phyloP scores from a whole-genome alignment of 2,329 filamentous ascomycete genomes.

The Hirsutella rhossiliensis region DNA sequence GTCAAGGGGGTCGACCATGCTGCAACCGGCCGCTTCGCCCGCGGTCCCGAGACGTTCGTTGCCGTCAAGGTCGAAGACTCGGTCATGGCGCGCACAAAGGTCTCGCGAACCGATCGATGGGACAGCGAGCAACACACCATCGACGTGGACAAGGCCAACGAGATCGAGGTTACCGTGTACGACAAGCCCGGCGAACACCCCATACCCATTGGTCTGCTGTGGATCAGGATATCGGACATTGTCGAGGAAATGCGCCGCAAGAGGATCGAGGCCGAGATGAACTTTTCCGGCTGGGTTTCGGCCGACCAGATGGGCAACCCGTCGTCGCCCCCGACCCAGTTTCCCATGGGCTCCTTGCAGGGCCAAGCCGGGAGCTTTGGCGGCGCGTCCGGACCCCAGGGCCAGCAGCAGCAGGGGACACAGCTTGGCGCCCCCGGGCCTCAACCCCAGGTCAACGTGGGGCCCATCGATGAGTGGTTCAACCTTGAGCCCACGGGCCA shows the following conservation, averaged over 20 bases:
- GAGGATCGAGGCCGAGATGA: conserved; percentile 93
- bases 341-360: conserved; percentile 41
- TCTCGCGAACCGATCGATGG: conserved; percentile 81
- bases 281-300: conserved; percentile 90
- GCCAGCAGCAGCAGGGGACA: conserved; percentile 14
- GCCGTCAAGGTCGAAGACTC: conserved; percentile 95
- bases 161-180: conserved; percentile 95
- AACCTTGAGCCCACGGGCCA: conserved; percentile 88
- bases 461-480: conserved; percentile 87
- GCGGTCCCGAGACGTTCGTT: conserved; percentile 89
- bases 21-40: conserved; percentile 68
- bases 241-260: conserved; percentile 95
- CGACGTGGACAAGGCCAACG: conserved; percentile 95
- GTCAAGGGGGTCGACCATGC: conserved; percentile 95
- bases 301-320: conserved; percentile 80
- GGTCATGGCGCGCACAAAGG: conserved; percentile 76
- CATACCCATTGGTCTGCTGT: conserved; percentile 86
- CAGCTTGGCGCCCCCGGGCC: conserved; percentile 21
- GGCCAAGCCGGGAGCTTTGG: conserved; percentile 31
- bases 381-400: conserved; percentile 26
- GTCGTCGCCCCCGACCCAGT: conserved; percentile 36
- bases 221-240: conserved; percentile 94
- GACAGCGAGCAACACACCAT: conserved; percentile 83
- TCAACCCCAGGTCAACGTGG: conserved; percentile 40
- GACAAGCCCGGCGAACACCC: conserved; percentile 87